Evolutionary conservation across 2,329 filamentous ascomycete species (phyloP).

Genomic region (Aspergillus sp.): DNA sequence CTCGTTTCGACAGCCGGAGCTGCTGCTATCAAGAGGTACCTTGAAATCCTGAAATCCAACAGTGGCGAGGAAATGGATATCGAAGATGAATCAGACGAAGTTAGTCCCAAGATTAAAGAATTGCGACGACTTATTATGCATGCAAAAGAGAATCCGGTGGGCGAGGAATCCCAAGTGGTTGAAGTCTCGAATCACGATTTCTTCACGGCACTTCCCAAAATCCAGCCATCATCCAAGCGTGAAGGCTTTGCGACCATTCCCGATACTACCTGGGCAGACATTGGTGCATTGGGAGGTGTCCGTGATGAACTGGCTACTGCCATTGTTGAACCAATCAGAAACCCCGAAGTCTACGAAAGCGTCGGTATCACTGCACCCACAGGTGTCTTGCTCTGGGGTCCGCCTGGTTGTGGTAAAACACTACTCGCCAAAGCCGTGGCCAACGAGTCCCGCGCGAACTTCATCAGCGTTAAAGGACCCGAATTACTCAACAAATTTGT

Average conservation of each 20-base stretch:
- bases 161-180: conserved; percentile 49
- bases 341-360: conserved; percentile 67
- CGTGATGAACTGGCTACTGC: conserved; percentile 75
- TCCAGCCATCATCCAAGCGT: conserved; percentile 75
- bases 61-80: conserved; percentile 48
- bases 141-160: conserved; percentile 45
- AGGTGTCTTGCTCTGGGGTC: conserved; percentile 91
- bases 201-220: conserved; percentile 62
- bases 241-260: conserved; percentile 95
- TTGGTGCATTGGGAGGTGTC: conserved; percentile 74
- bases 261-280: conserved; percentile 85
- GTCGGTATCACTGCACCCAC: conserved; percentile 76
- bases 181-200: conserved; percentile 64
- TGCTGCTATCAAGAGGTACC: conserved; percentile 56
- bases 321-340: conserved; percentile 82
- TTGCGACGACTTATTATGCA: conserved; percentile 49
- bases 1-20: conserved; percentile 59
- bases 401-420: conserved; percentile 94
- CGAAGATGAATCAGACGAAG: conserved; percentile 32
- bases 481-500: conserved; percentile 97
- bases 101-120: conserved; percentile 37
- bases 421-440: conserved; percentile 93
- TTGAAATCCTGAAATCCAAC: conserved; percentile 46
- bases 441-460: conserved; percentile 91
- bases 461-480: conserved; percentile 95